These are phyloP conservation scores for Aspergillus sp. DNA, from an alignment of 2,329 filamentous ascomycete genomes.

Conservation along the genomic window DNA sequence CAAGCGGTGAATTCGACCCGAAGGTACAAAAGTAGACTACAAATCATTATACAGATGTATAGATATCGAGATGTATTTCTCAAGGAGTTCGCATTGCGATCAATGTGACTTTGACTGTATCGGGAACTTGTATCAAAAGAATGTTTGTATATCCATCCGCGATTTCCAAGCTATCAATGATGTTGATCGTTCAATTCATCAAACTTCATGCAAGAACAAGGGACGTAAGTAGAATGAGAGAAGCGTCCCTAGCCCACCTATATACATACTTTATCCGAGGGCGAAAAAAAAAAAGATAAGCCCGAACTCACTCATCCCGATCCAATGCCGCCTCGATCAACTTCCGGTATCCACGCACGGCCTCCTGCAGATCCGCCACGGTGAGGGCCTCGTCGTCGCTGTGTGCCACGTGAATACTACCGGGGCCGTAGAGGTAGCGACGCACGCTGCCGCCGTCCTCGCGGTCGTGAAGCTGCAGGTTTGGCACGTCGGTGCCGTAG, in stretches of 20 bases:
- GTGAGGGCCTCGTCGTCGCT: slow-evolving; percentile 78
- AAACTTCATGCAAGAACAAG: too few relatives aligned
- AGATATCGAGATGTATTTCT: too few relatives aligned
- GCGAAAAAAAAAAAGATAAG: background rate
- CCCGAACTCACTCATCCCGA: slow-evolving; percentile 1
- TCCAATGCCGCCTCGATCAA: slow-evolving; percentile 52
- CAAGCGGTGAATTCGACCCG: too few relatives aligned
- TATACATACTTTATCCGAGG: background rate
- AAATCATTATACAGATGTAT: too few relatives aligned
- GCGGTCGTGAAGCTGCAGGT: slow-evolving; percentile 65
- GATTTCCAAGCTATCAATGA: too few relatives aligned
- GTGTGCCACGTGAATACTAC: slow-evolving; percentile 82
- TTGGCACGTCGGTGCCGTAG: slow-evolving; percentile 90
- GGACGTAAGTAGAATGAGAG: too few relatives aligned
- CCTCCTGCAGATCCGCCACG: slow-evolving; percentile 71
- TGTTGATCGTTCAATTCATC: too few relatives aligned
- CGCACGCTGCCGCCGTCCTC: slow-evolving; percentile 45
- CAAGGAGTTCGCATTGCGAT: too few relatives aligned
- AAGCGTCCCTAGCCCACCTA: background rate
- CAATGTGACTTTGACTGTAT: too few relatives aligned
- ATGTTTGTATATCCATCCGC: too few relatives aligned
- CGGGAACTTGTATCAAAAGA: too few relatives aligned
- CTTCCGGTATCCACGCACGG: slow-evolving; percentile 76
- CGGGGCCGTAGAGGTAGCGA: slow-evolving; percentile 62
- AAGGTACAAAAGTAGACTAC: too few relatives aligned